Evolutionary conservation across 148 eudicot species (phyloP), one percentile per base, ranked within the genome.

Genomic region (Fallopia convolvulus): DNA sequence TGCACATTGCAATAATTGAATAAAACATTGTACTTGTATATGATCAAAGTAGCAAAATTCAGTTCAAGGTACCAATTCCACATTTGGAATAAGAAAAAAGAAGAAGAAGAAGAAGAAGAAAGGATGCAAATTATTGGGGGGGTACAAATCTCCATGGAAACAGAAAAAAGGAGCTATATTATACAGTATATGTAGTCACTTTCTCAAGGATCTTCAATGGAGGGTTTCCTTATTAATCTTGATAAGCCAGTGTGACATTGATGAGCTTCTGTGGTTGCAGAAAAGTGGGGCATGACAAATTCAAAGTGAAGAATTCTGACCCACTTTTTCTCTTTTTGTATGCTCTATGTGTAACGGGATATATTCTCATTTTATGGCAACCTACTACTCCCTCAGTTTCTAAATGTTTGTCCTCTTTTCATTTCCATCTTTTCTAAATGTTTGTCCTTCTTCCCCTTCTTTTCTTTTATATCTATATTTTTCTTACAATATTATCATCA

Each of bases 151-250:
- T 68, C 72, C 46, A 68, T 68, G 72, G 72, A 39, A 68, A 68
- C 17, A 68, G 72, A 17, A 36, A 66, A 33, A 14, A 10, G 21
- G 13, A 60, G 4, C 8, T 56, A 26, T 8, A 8, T 0, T 65
- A 36, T 33, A 68, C 39, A 9, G 33, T 65, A 65, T 13, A 36
- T 68, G 72, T 12, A 68, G 72, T 68, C 72, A 17, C 46, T 68
- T 68, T 68, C 72, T 68, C 42, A 68, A 68, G 72, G 72, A 68
- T 68, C 72, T 68, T 68, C 72, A 68, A 68, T 68, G 42, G 72
- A 14, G 44, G 20, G 44, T 68, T 68, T 68, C 72, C 72, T 14
- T 39, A 68, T 68, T 33, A 36, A 68, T 68, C 72, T 68, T 68
- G 44, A 66, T 17, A 36, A 68, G 44, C 46, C 46, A 68, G 15